Percentiles rank a stretch among this genome's conserved stretches.
Conservation (phyloP, 352 stramenopile species). For the Globisporangium cylindrosporum region DNA sequence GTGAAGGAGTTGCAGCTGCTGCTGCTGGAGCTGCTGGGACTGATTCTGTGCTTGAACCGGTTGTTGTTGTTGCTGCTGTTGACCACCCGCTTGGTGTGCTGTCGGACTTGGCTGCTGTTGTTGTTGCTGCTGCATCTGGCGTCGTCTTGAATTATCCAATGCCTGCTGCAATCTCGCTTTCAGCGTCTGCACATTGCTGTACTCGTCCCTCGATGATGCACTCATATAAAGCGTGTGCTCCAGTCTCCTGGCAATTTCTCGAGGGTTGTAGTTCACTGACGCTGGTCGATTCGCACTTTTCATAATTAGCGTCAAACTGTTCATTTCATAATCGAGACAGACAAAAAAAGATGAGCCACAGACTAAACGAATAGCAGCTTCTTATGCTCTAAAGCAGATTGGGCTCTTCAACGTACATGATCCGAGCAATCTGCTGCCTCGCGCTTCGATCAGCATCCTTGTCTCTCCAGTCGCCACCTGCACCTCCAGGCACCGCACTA, state of each 20-base stretch:
- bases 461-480: conserved; percentile 71
- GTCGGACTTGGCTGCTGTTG: conserved; percentile 37
- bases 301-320: conserved; percentile 86
- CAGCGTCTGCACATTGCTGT: conserved; percentile 85
- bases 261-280: conserved; percentile 86
- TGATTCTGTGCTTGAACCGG: conserved; percentile 22
- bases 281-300: conserved; percentile 86
- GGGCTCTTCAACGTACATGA: conserved; percentile 62
- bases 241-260: conserved; percentile 78
- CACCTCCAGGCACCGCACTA: conserved; percentile 19
- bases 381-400: background rate
- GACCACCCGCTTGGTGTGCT: conserved; percentile 16
- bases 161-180: conserved; percentile 81
- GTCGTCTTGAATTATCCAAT: conserved; percentile 75
- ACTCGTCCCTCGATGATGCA: conserved; percentile 77
- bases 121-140: conserved; percentile 69
- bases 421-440: conserved; percentile 83
- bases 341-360: background rate
- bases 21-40: conserved; percentile 50
- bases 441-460: conserved; percentile 80
- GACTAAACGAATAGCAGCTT: too few relatives aligned
- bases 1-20: conserved; percentile 58
- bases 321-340: conserved; percentile 6
- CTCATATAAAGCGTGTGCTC: conserved; percentile 89
- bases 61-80: conserved; percentile 42